These are phyloP conservation scores for Penicillium crystallinum DNA, from an alignment of 495 filamentous ascomycete species.

Conservation along the genomic window DNA sequence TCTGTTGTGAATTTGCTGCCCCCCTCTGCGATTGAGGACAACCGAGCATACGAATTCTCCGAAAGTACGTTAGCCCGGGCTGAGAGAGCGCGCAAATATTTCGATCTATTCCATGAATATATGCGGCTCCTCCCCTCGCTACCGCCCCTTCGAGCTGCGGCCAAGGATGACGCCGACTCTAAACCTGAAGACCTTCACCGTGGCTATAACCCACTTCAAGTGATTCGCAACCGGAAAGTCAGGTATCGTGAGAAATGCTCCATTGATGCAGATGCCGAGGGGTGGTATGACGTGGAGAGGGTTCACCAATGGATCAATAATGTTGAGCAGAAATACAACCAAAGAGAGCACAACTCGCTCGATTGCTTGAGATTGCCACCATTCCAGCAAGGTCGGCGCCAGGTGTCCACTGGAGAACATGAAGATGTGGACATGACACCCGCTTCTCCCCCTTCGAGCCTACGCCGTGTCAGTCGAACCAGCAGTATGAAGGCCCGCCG, in stretches of 20 bases:
- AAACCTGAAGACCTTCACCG: constrained; percentile 26
- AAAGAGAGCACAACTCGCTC: constrained; percentile 34
- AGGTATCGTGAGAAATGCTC: constrained; percentile 65
- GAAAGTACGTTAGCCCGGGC: constrained; percentile 71
- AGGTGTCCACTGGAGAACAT: constrained; percentile 10
- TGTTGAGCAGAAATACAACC: constrained; percentile 48
- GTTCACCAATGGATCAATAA: constrained; percentile 72
- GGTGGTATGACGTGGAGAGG: constrained; percentile 65
- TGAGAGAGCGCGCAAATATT: constrained; percentile 69
- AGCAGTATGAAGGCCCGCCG: constrained; percentile 51
- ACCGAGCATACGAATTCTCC: constrained; percentile 60
- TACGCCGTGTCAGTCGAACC: constrained; percentile 30
- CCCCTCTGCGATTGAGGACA: constrained; percentile 23
- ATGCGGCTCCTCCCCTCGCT: constrained; percentile 68
- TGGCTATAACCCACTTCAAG: constrained; percentile 80
- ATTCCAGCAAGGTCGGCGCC: constrained; percentile 36
- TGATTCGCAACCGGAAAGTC: constrained; percentile 77
- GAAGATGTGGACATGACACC: constrained; percentile 22
- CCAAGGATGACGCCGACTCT: constrained; percentile 3
- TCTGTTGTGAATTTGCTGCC: constrained; percentile 30
- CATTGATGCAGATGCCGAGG: constrained; percentile 66
- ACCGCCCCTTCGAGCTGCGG: constrained; percentile 51
- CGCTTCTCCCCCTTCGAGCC: constrained; percentile 32
- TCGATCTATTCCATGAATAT: constrained; percentile 79
- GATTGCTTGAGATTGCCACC: constrained; percentile 53